Base-by-base conservation (phyloP, 441 rosid species). In the Brassica balearica region DNA sequence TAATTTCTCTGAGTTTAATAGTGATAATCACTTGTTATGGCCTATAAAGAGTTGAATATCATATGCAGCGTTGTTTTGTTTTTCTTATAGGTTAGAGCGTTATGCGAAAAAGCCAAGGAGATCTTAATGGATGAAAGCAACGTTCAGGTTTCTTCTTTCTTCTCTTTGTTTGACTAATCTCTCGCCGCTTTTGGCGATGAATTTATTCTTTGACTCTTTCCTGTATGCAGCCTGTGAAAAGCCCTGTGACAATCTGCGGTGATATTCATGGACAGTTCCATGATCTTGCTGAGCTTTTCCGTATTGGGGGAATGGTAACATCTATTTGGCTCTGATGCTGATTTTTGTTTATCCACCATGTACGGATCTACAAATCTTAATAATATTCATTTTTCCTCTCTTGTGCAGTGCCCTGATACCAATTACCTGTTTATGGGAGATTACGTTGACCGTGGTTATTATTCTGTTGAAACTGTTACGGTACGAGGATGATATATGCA, bases 201-300 rank as follows among this genome's bases (percentile, higher is more conserved):
- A 38, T 38, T 9, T 38, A 43, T 71, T 69, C 25, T 22, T 3
- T 4, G 12, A 60, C 10, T 76, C 34, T 70, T 71, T 1, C 56
- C 55, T 81, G 17, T n/a, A 14, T 83, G 81, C 89, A 94, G 97
- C 98, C 96, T 79, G 98, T 92, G 67, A 91, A 88, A 88, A 92
- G 97, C 80, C 97, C 95, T 55, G 95, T 93, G 75, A 94, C 98
- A 77, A 90, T 94, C 55, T 92, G 97, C 58, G 97, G 97, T 78
- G 98, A 94, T 82, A 92, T 94, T 73, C 98, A 94, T 34, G 96
- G 95, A 74, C 98, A 94, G 82, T 94, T 92, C 60, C 98, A 94
- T 85, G 98, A 94, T 85, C 97, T 94, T 77, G 97, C 97, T 0
- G 98, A 94, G 86, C 97, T 94, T 82, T 94, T 94, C 82, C 95